Evolutionary conservation across 306 rosid species (phyloP), one percentile per base, ranked within the genome.

Genomic region (Malus sylvestris): DNA sequence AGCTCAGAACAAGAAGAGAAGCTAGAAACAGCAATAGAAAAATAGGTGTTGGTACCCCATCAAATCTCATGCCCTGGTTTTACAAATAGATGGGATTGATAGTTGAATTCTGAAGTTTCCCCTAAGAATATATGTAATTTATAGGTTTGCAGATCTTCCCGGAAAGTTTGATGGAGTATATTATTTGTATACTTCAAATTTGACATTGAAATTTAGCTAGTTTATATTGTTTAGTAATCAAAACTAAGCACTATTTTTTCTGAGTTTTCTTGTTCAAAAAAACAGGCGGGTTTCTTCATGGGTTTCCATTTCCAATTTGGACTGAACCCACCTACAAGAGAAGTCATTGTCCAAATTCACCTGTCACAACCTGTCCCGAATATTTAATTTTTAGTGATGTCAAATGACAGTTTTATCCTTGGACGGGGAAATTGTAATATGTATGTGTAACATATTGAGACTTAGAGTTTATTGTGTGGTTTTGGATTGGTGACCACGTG

Each of bases 131-230:
- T 42, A 14, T 35, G 10, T 4, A 18, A 64, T 79, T 55, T 79
- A 79, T 73, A 79, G 73, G 60, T 51, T 40, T 29, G 64, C 55
- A 60, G 73, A 33, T 35, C 80, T 86, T 80, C 83, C 38, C 33
- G 16, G 81, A 79, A 79, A 80, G 70, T 22, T 40, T 33, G 25
- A 65, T 52, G 32, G 32, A 76, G 70, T 75, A 71, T 76, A 64
- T n/a, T 23, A n/a, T 30, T 73, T 25, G 68, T 32, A 57, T 73
- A 67, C 70, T 40, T 19, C 29, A 27, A 8, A 8, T 42, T 45
- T 59, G 33, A n/a, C 78, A 25, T 62, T 55, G 49, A 65, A 72
- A 72, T 40, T 27, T 46, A 11, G 38, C 38, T 6, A 33, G 38
- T 33, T 33, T 33, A 33, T 33, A 5, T 6, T 5, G 8, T 33